Percentiles rank a stretch among this genome's conserved stretches.
These are phyloP conservation scores for Protomyces gravidus DNA, from an alignment of 1,139 yeast species.

Conservation along the genomic window DNA sequence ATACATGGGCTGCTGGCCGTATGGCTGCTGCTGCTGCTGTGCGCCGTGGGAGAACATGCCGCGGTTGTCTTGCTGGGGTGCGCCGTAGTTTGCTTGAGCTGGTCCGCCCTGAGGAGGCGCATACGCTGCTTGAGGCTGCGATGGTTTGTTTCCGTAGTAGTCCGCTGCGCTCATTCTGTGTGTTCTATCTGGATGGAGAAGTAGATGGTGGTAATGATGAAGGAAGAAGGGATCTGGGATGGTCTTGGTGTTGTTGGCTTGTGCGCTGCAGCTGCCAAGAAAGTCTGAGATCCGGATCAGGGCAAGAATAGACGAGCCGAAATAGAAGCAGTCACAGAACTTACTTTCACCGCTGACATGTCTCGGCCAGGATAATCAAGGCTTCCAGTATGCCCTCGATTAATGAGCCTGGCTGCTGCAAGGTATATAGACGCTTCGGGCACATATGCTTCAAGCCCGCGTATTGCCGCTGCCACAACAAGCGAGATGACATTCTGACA, in stretches of 20 bases:
- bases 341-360: no score
- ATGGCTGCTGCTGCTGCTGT: neutral
- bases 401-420: no score
- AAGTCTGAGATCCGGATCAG: neutral
- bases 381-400: no score
- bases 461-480: no score
- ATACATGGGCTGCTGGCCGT: neutral
- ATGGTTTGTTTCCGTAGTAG: neutral
- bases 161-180: slow-evolving; percentile 1
- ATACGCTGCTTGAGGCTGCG: neutral
- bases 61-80: neutral
- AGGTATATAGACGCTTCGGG: no score
- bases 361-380: no score
- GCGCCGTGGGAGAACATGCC: neutral
- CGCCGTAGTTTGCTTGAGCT: neutral
- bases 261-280: neutral
- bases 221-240: neutral
- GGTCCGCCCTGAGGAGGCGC: neutral
- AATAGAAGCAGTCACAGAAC: no score
- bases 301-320: neutral
- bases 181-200: neutral
- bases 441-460: no score
- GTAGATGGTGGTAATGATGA: no score
- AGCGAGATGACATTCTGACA: no score
- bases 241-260: neutral